Conservation (phyloP, 2,329 filamentous ascomycete genomes). For the Clarireedia monteithiana region DNA sequence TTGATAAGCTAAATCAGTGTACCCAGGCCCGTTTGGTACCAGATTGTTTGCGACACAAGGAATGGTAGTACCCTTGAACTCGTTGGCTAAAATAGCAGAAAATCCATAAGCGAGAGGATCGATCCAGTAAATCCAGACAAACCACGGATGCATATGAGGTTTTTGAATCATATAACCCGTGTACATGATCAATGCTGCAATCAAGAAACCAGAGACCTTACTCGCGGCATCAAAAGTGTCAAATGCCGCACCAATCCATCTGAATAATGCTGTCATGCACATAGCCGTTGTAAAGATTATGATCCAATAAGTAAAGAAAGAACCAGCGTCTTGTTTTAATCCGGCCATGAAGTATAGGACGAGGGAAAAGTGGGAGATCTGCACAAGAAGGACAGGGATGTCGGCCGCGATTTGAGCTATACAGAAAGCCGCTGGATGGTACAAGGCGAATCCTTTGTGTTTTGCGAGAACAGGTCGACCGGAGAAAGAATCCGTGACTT, state of each 20-base stretch:
- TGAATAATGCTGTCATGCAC: slow-evolving; percentile 32
- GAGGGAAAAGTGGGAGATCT: slow-evolving; percentile 49
- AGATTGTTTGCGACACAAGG: slow-evolving; percentile 42
- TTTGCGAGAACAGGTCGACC: slow-evolving; percentile 52
- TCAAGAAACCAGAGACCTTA: slow-evolving; percentile 42
- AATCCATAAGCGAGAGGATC: slow-evolving; percentile 64
- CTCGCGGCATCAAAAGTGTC: slow-evolving; percentile 51
- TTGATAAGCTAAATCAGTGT: slow-evolving; percentile 35
- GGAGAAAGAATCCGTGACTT: slow-evolving; percentile 55
- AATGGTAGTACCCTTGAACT: slow-evolving; percentile 53
- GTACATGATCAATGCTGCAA: slow-evolving; percentile 51
- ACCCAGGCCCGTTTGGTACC: slow-evolving; percentile 43
- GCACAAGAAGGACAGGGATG: slow-evolving; percentile 48
- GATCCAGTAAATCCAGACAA: slow-evolving; percentile 57
- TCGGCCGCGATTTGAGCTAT: slow-evolving; percentile 47
- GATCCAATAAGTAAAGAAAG: slow-evolving; percentile 57
- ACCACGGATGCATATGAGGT: slow-evolving; percentile 55
- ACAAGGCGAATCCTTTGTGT: slow-evolving; percentile 49
- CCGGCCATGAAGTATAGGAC: slow-evolving; percentile 59
- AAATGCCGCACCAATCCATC: slow-evolving; percentile 55
- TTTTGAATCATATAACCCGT: slow-evolving; percentile 57
- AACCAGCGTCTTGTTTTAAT: slow-evolving; percentile 39
- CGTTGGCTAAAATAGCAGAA: slow-evolving; percentile 60
- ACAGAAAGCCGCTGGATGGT: slow-evolving; percentile 51
- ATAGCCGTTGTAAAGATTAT: slow-evolving; percentile 39